These are phyloP conservation scores for Castanea mollissima DNA, from an alignment of 306 rosid species.

Conservation along the genomic window DNA sequence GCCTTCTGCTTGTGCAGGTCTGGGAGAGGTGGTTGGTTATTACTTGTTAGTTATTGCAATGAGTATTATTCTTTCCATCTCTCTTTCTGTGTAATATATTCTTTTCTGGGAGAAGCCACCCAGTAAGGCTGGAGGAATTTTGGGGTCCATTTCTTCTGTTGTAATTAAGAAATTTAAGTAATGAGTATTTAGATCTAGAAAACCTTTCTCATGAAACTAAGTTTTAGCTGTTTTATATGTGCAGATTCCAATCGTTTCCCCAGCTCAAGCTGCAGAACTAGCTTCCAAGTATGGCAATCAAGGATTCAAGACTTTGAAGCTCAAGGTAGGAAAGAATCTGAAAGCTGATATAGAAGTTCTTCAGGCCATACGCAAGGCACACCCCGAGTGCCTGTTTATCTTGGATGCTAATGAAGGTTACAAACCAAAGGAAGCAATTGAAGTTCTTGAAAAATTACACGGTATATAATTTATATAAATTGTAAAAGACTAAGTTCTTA, in stretches of 20 bases:
- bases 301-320: slow-evolving; percentile 82
- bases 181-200: not conserved
- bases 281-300: slow-evolving; percentile 70
- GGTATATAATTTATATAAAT: slow-evolving; percentile 40
- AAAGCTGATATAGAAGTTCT: slow-evolving; percentile 81
- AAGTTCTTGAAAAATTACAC: slow-evolving; percentile 76
- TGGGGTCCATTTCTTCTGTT: not conserved
- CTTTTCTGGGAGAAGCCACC: not conserved
- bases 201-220: slow-evolving; percentile 1
- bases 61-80: not conserved
- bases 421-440: slow-evolving; percentile 71
- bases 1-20: too few relatives aligned
- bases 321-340: slow-evolving; percentile 86
- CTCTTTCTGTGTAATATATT: not conserved
- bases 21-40: too few relatives aligned
- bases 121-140: not conserved
- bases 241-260: slow-evolving; percentile 88
- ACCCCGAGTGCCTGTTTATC: slow-evolving; percentile 76
- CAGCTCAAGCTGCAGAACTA: slow-evolving; percentile 74
- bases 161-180: not conserved
- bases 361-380: slow-evolving; percentile 69
- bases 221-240: slow-evolving; percentile 23
- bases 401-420: slow-evolving; percentile 97
- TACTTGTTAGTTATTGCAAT: not conserved
- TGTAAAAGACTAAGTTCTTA: not conserved